A percentile compares a stretch with the other conserved stretches of the same genome.
Evolutionary conservation across 2,329 filamentous ascomycete species (phyloP).

Genomic region (Aschersonia sp.): DNA sequence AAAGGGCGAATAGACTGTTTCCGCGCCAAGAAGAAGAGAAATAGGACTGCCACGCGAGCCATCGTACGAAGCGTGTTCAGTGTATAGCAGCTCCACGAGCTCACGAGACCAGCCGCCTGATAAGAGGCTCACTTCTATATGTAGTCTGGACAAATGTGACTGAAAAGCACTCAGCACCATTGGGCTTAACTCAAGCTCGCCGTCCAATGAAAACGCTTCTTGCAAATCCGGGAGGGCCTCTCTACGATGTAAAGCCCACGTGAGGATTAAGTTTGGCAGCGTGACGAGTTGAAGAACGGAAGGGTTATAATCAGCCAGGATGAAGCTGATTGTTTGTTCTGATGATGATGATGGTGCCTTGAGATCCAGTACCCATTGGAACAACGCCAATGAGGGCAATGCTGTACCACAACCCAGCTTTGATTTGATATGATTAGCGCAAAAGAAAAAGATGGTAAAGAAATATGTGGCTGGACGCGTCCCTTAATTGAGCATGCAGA

Average conservation of each 20-base stretch:
- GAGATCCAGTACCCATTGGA: conserved; percentile 40
- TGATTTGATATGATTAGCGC: conserved; percentile 1
- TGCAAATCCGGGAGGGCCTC: conserved; percentile 20
- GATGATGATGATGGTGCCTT: conserved; percentile 2
- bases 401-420: conserved; percentile 70
- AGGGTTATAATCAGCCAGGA: conserved; percentile 68
- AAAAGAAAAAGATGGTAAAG: not conserved
- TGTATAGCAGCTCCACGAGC: conserved; percentile 46
- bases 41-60: not conserved
- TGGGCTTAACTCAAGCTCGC: conserved; percentile 50
- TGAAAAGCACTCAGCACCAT: conserved; percentile 45
- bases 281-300: conserved; percentile 67
- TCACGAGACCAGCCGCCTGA: conserved; percentile 61
- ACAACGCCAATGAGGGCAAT: conserved; percentile 56
- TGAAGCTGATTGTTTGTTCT: conserved; percentile 34
- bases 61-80: conserved; percentile 2
- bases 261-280: conserved; percentile 61
- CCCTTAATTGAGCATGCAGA: too few species aligned
- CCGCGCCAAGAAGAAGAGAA: conserved; percentile 54
- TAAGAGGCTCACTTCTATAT: conserved; percentile 49
- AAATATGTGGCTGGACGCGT: too few species aligned
- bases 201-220: conserved; percentile 33
- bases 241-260: conserved; percentile 41
- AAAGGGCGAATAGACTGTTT: conserved; percentile 72
- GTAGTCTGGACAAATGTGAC: conserved; percentile 29